A percentile compares a stretch with the other conserved stretches of the same genome.
phyloP scores from a whole-genome alignment of 306 rosid species.

The Quercus cerris region DNA sequence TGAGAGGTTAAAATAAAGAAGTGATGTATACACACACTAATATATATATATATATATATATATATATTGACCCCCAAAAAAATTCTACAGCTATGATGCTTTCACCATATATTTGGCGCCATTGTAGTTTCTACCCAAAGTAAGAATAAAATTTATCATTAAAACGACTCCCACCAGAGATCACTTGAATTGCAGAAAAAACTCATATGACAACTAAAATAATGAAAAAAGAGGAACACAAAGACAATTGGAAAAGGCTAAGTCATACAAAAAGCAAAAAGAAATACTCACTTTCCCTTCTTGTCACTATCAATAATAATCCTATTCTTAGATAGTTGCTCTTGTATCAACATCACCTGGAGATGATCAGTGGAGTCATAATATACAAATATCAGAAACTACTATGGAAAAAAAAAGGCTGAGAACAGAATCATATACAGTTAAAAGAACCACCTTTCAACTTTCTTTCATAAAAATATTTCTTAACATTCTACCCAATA shows the following conservation, averaged over 20 bases:
- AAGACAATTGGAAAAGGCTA: not conserved
- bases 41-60: no score
- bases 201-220: not conserved
- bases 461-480: not conserved
- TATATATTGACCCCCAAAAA: no score
- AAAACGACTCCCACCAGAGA: not conserved
- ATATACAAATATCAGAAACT: slow-evolving; percentile 5
- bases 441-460: not conserved
- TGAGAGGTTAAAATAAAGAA: no score
- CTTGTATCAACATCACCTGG: slow-evolving; percentile 91
- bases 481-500: not conserved
- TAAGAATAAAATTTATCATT: not conserved
- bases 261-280: slow-evolving; percentile 10
- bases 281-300: slow-evolving; percentile 73
- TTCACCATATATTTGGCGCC: no score
- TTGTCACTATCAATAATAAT: slow-evolving; percentile 86
- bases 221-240: slow-evolving; percentile 6
- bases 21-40: no score
- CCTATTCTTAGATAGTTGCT: slow-evolving; percentile 90
- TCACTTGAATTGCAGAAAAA: not conserved
- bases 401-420: not conserved
- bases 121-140: no score
- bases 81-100: no score
- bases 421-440: not conserved
- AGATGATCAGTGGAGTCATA: slow-evolving; percentile 25